Conservation (phyloP, 352 stramenopile genomes). For the Phytopythium aichiense region DNA sequence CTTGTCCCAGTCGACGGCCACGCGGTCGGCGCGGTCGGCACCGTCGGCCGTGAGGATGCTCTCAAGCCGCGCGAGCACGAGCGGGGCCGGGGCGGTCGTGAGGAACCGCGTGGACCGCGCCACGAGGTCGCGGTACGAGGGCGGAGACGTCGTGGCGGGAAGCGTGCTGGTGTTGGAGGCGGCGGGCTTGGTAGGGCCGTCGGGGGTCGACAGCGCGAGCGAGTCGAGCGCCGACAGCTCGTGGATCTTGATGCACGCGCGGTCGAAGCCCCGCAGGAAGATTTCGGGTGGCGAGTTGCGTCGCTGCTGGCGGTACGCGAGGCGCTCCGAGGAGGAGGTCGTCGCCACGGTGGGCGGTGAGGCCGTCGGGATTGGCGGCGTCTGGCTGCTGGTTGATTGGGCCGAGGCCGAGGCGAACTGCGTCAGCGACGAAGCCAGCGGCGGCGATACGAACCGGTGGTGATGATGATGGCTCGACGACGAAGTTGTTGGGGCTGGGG, state of each 20-base stretch:
- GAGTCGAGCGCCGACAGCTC: conserved; percentile 17
- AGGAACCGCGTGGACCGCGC: conserved; percentile 69
- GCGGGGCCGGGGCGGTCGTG: conserved; percentile 51
- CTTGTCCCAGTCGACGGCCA: conserved; percentile 65
- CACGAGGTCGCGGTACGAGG: conserved; percentile 62
- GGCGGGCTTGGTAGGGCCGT: not conserved
- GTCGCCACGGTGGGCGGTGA: not conserved
- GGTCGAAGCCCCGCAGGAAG: conserved; percentile 50
- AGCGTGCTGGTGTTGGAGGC: not conserved
- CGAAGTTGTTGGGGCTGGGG: not conserved
- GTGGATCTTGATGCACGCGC: conserved; percentile 40
- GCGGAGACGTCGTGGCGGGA: conserved; percentile 16
- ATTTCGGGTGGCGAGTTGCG: conserved; percentile 68
- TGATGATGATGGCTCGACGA: not conserved
- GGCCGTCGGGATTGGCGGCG: conserved; percentile 6
- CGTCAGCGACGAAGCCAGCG: conserved; percentile 31
- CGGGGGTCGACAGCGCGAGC: not conserved
- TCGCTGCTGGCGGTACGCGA: conserved; percentile 21
- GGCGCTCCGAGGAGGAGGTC: conserved; percentile 12
- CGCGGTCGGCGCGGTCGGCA: conserved; percentile 33
- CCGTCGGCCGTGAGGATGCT: conserved; percentile 26
- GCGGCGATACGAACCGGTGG: conserved; percentile 42
- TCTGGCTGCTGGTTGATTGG: not conserved
- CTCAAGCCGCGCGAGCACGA: conserved; percentile 71
- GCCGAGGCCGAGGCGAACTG: not conserved